A percentile compares a stretch with the other conserved stretches of the same genome.
These are phyloP conservation scores for Myxozyma neotropica DNA, from an alignment of 805 yeast genomes.

Conservation along the genomic window DNA sequence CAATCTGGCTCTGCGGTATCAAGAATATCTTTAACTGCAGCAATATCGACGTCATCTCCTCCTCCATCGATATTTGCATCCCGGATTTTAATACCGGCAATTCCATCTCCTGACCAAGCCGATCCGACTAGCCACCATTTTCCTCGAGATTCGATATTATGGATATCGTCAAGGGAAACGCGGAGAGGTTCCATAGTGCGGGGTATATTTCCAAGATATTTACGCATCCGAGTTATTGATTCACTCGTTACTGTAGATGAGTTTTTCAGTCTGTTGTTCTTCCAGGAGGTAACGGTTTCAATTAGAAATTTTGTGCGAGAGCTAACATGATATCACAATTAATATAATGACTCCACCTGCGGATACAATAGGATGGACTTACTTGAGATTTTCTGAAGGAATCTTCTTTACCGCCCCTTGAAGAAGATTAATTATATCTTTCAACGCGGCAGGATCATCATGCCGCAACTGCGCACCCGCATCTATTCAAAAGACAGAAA, in stretches of 20 bases:
- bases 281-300: slow-evolving; percentile 82
- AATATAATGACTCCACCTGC: too few relatives aligned
- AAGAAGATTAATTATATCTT: slow-evolving; percentile 67
- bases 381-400: slow-evolving; percentile 32
- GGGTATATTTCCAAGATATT: slow-evolving; percentile 58
- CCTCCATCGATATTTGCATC: slow-evolving; percentile 29
- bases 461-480: slow-evolving; percentile 84
- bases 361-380: too few relatives aligned
- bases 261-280: slow-evolving; percentile 74
- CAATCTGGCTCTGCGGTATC: slow-evolving; percentile 81
- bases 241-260: slow-evolving; percentile 46
- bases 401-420: slow-evolving; percentile 52
- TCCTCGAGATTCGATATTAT: slow-evolving; percentile 74
- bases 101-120: slow-evolving; percentile 78
- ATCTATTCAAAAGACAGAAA: slow-evolving; percentile 37
- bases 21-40: slow-evolving; percentile 59
- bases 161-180: slow-evolving; percentile 81
- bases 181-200: slow-evolving; percentile 69
- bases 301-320: slow-evolving; percentile 79
- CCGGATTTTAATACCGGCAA: slow-evolving; percentile 18
- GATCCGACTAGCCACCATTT: slow-evolving; percentile 99
- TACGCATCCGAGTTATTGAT: slow-evolving; percentile 61
- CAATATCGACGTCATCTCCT: slow-evolving; percentile 46
- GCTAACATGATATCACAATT: slow-evolving; percentile 34
- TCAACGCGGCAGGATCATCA: slow-evolving; percentile 86